Conservation (phyloP, 768 basidiomycete genomes). For the Rhizopogon sp. region DNA sequence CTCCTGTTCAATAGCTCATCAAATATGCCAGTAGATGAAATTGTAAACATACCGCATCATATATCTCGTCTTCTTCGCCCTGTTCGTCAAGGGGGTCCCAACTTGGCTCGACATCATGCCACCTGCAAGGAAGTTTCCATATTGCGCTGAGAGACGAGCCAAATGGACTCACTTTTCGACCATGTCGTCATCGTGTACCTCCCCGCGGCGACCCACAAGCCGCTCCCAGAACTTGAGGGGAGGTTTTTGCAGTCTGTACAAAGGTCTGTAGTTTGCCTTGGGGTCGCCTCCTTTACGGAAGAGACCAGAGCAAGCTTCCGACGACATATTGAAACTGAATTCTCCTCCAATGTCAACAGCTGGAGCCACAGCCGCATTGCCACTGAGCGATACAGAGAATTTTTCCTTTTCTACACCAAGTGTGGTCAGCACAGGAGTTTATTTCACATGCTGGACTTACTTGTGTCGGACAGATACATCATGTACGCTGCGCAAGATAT, state of each 20-base stretch:
- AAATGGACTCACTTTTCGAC: background rate
- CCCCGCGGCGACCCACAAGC: conserved; percentile 5
- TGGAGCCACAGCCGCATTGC: conserved; percentile 4
- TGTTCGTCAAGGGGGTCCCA: conserved; percentile 24
- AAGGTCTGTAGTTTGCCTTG: conserved; percentile 16
- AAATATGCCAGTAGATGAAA: background rate
- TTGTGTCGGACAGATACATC: conserved; percentile 28
- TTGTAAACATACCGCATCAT: background rate
- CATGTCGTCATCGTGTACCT: conserved; percentile 1
- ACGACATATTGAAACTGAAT: conserved; percentile 12
- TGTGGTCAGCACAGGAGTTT: background rate
- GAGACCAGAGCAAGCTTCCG: conserved; percentile 10
- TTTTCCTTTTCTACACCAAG: conserved; percentile 15
- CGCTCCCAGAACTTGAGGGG: background rate
- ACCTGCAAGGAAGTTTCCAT: conserved; percentile 7
- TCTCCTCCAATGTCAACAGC: conserved; percentile 8
- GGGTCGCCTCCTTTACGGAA: conserved; percentile 15
- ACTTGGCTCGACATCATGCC: conserved; percentile 11
- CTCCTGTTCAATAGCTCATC: background rate
- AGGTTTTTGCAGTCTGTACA: conserved; percentile 17
- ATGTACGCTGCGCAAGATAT: conserved; percentile 27
- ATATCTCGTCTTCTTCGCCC: conserved; percentile 17
- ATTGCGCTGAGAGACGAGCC: background rate
- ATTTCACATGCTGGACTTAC: conserved; percentile 4
- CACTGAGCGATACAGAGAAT: conserved; percentile 16